A percentile compares a stretch with the other conserved stretches of the same genome.
Conservation (phyloP, 805 yeast species). For the Candida insectorum region DNA sequence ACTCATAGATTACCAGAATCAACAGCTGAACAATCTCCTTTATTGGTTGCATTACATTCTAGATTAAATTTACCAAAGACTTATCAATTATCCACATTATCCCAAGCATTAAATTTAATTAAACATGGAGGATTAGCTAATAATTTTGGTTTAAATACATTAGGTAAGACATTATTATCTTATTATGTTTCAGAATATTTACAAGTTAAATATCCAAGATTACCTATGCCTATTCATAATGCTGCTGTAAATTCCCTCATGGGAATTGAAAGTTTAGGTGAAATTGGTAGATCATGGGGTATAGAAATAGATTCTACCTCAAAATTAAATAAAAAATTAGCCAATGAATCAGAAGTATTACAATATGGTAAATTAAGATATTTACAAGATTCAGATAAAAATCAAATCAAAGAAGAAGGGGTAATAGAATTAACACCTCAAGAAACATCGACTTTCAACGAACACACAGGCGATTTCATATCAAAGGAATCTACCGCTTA, state of each 20-base stretch:
- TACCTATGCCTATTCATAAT: constrained; percentile 76
- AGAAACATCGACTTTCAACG: constrained; percentile 17
- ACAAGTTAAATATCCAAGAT: constrained; percentile 77
- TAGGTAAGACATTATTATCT: constrained; percentile 75
- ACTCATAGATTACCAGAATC: constrained; percentile 46
- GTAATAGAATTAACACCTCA: constrained; percentile 37
- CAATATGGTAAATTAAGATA: constrained; percentile 70
- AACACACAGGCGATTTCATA: constrained; percentile 16
- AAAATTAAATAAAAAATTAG: constrained; percentile 60
- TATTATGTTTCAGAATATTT: constrained; percentile 75
- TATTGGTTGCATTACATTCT: constrained; percentile 73
- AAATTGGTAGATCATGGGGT: constrained; percentile 83
- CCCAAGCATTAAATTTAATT: constrained; percentile 72
- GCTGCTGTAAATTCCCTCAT: constrained; percentile 74
- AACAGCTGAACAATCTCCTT: constrained; percentile 57
- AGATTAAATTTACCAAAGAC: constrained; percentile 62
- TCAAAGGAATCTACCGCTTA: constrained; percentile 44
- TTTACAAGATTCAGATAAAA: constrained; percentile 25
- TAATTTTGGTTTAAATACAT: constrained; percentile 74
- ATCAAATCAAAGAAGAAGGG: constrained; percentile 45
- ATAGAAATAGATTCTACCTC: constrained; percentile 70
- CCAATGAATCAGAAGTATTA: constrained; percentile 64
- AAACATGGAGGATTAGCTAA: constrained; percentile 51
- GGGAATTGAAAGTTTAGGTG: constrained; percentile 61
- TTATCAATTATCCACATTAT: constrained; percentile 63